phyloP scores from a whole-genome alignment of 176 grass and related monocot species.

The Neostapfia colusana region DNA sequence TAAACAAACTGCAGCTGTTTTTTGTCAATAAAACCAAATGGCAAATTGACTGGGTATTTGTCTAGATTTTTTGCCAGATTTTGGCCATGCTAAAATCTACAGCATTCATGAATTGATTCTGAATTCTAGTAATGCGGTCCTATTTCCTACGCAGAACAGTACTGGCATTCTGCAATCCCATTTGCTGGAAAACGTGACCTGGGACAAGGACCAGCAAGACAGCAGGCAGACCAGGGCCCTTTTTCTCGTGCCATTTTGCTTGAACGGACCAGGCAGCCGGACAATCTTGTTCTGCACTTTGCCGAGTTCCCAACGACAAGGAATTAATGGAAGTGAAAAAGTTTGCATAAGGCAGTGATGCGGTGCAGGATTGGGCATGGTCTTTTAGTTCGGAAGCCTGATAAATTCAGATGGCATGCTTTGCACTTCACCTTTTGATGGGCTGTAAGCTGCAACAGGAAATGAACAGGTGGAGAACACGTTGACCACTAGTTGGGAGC shows the following conservation, averaged over 20 bases:
- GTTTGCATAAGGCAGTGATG: not conserved
- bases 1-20: not conserved
- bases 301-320: not conserved
- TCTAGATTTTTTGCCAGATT: not conserved
- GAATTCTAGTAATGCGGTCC: not conserved
- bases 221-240: no score
- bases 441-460: not conserved
- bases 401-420: not conserved
- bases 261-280: not conserved
- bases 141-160: not conserved
- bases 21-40: no score
- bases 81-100: not conserved
- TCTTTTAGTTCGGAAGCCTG: not conserved
- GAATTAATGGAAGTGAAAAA: not conserved
- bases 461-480: not conserved
- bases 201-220: not conserved
- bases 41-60: not conserved
- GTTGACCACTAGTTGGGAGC: slow-evolving; percentile 22
- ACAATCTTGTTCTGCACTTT: not conserved
- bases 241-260: not conserved
- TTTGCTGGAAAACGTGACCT: not conserved
- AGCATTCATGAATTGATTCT: not conserved
- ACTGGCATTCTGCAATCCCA: not conserved
- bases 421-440: no score
- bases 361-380: no score